Evolutionary conservation across 305 asterid species (phyloP), one percentile per base, ranked within the genome.

Genomic region (Fraxinus greggii): DNA sequence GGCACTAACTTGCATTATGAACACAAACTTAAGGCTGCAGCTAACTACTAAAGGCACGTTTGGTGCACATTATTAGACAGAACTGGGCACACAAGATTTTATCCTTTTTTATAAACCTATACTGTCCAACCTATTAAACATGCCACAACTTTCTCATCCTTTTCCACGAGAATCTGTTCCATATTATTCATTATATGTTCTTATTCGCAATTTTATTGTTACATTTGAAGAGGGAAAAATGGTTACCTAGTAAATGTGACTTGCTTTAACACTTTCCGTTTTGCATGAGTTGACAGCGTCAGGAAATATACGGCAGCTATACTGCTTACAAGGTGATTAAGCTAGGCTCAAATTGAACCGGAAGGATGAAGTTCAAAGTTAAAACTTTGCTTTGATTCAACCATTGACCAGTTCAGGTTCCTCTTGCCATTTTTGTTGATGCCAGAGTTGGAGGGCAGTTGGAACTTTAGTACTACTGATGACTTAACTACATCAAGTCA

Each of bases 271-370:
- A 67, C 48, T 83, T 28, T 40, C 8, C 67, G 2, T 72, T 81
- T 81, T 78, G 15, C 69, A 29, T 87, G 76, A 82, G 76, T 78
- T 65, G 26, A 77, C 98, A 96, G 99, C 99, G 24, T 94, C 99
- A 5, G 99, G 99, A 79, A 94, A 94, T 87, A 87, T 94, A 81
- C 90, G 93, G 79, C 98, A 96, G 88, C 97, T 94, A 67, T 94
- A 93, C 90, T 94, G 93, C 91, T 84, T 89, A 79, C 98, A 90
- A 79, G 97, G 97, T 40, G 99, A 93, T 74, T 89, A 89, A 79
- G 75, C 81, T 77, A 54, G 51, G 75, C 76, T 80, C 75, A 63
- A 77, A 72, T 75, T 72, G 78, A 78, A 79, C 79, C 72, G 76
- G 78, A 72, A 75, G 40, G 76, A 59, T 77, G 33, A 75, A 76